A percentile compares a stretch with the other conserved stretches of the same genome.
Conservation (phyloP, 2,329 filamentous ascomycete genomes). For the Westerdykella aurantiaca region DNA sequence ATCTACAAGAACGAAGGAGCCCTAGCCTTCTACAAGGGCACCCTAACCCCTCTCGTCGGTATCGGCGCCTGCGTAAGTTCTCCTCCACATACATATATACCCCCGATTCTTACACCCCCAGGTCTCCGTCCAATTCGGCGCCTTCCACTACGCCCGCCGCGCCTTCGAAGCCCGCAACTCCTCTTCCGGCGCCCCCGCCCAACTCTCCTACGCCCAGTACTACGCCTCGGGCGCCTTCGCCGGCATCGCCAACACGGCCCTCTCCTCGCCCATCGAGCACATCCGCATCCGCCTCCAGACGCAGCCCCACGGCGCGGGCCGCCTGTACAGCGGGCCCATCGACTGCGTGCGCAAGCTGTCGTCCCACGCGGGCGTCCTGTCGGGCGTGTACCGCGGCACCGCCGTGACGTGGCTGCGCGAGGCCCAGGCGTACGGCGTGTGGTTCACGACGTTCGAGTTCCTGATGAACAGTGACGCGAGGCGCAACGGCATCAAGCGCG, state of each 20-base stretch:
- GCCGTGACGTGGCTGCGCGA: constrained; percentile 82
- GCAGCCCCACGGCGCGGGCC: constrained; percentile 77
- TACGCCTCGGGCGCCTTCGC: constrained; percentile 88
- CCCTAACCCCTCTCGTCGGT: constrained; percentile 85
- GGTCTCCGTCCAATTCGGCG: constrained; percentile 93
- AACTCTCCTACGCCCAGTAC: constrained; percentile 77
- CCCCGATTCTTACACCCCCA: constrained; percentile 11
- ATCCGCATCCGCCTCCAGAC: constrained; percentile 94
- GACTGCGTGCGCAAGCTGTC: constrained; percentile 87
- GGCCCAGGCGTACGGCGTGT: constrained; percentile 89
- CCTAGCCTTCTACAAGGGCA: constrained; percentile 96
- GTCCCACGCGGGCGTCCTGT: constrained; percentile 60
- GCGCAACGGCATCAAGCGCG: constrained; percentile 68
- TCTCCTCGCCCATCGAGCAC: constrained; percentile 93
- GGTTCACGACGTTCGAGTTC: constrained; percentile 94
- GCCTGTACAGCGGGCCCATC: constrained; percentile 75
- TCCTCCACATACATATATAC: neutral
- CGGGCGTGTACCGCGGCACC: constrained; percentile 80
- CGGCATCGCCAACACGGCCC: constrained; percentile 78
- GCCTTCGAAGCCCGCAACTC: constrained; percentile 72
- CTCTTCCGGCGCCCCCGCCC: constrained; percentile 36
- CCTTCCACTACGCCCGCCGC: constrained; percentile 87
- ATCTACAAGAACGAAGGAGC: constrained; percentile 87
- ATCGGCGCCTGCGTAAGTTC: constrained; percentile 81
- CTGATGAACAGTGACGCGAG: constrained; percentile 86